Percentiles rank a stretch among this genome's conserved stretches.
phyloP scores from a whole-genome alignment of 257 asterid genomes.

The Nemophila menziesii region DNA sequence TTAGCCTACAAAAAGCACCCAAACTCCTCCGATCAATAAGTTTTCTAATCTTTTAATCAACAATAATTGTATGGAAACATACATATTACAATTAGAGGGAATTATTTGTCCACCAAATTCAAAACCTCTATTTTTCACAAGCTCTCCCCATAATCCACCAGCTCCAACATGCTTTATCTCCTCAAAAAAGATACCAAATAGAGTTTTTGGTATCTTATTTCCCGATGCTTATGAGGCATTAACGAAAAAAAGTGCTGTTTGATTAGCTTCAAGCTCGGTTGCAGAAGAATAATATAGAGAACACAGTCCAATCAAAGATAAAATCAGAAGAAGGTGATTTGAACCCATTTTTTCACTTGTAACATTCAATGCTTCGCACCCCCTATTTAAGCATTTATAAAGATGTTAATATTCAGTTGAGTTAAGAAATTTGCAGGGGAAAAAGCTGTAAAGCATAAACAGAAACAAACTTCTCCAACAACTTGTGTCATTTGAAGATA shows the following conservation, averaged over 20 bases:
- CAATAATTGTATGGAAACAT: no score
- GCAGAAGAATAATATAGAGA: slow-evolving; percentile 38
- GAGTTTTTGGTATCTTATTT: slow-evolving; percentile 45
- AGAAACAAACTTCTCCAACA: background rate
- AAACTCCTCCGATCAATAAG: no score
- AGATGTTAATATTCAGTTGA: slow-evolving; percentile 18
- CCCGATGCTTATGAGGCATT: slow-evolving; percentile 54
- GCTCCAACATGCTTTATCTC: slow-evolving; percentile 99
- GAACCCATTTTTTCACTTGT: slow-evolving; percentile 45
- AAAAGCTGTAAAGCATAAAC: slow-evolving; percentile 5
- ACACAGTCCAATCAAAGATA: slow-evolving; percentile 28
- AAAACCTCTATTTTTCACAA: slow-evolving; percentile 92
- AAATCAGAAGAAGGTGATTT: slow-evolving; percentile 20
- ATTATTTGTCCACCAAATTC: slow-evolving; percentile 88
- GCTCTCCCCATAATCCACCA: slow-evolving; percentile 99
- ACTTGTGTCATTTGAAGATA: background rate
- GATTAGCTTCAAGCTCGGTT: slow-evolving; percentile 29
- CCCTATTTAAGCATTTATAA: slow-evolving; percentile 23
- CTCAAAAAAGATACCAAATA: slow-evolving; percentile 90
- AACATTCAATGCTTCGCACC: background rate
- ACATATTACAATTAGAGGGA: slow-evolving; percentile 93
- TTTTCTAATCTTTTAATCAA: no score
- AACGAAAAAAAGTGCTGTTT: slow-evolving; percentile 40
- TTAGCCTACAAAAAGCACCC: no score
- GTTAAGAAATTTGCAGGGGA: slow-evolving; percentile 12